These are phyloP conservation scores for Coemansia biformis DNA, from an alignment of 192 early-diverging fungal species.

Conservation along the genomic window DNA sequence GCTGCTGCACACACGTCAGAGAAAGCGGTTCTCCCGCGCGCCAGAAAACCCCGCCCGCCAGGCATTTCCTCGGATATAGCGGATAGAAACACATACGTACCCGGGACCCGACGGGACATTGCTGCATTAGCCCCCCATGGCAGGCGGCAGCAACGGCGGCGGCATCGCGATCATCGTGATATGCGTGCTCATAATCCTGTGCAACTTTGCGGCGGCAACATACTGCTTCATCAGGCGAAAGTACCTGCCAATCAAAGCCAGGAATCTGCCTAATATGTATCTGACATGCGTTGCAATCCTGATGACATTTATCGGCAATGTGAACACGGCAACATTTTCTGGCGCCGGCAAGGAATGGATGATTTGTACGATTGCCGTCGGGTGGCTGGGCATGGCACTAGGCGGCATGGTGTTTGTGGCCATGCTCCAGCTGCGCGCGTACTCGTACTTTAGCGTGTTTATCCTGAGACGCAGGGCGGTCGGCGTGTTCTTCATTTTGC, in stretches of 20 bases:
- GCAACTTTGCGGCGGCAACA: constrained; percentile 17
- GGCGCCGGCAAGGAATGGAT: constrained; percentile 17
- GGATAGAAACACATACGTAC: no score
- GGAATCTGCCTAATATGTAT: constrained; percentile 38
- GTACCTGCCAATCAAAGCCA: constrained; percentile 32
- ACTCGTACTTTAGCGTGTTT: constrained; percentile 34
- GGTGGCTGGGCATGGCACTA: constrained; percentile 41
- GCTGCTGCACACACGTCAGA: no score
- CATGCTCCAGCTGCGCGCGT: constrained; percentile 32
- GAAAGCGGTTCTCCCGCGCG: no score
- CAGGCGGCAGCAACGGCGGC: constrained; percentile 11
- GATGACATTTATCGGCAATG: constrained; percentile 36
- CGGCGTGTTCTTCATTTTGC: constrained; percentile 30
- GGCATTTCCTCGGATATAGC: no score
- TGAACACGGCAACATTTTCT: constrained; percentile 13
- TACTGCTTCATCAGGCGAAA: constrained; percentile 31
- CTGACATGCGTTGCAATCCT: constrained; percentile 30
- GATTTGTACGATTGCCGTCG: constrained; percentile 28
- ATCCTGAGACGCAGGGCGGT: constrained; percentile 19
- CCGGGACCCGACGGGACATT: neutral
- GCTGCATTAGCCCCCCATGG: neutral
- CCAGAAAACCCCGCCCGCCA: no score
- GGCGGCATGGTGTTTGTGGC: constrained; percentile 30
- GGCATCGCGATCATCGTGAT: constrained; percentile 31
- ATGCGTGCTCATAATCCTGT: constrained; percentile 16